Evolutionary conservation across 1,284 basidiomycete genomes (phyloP).

Genomic region (Rhodotorula sp.): DNA sequence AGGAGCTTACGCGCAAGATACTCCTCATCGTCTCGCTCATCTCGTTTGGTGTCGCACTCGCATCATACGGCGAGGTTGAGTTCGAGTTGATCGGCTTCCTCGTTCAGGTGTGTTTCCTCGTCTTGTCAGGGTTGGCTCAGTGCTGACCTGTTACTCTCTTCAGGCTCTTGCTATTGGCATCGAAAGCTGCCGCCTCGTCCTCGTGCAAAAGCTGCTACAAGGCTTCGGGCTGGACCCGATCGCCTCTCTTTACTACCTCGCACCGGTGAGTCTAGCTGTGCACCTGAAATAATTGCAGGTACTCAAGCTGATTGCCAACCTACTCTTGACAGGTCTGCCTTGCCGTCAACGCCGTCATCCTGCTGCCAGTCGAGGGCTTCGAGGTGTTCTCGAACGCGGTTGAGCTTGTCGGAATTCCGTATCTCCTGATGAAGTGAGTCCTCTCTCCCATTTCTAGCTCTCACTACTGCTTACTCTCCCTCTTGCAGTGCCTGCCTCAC

Average conservation of each 20-base stretch:
- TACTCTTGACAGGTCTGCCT: slow-evolving; percentile 63
- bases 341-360: slow-evolving; percentile 66
- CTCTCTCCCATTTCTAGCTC: too few relatives aligned
- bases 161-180: slow-evolving; percentile 56
- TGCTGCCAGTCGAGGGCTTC: slow-evolving; percentile 39
- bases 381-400: slow-evolving; percentile 33
- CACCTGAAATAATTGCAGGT: neutral
- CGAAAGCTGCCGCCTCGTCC: slow-evolving; percentile 85
- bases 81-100: slow-evolving; percentile 87
- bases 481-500: slow-evolving; percentile 82
- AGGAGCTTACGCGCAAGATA: slow-evolving; percentile 64
- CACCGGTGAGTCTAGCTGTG: slow-evolving; percentile 41
- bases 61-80: slow-evolving; percentile 71
- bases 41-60: slow-evolving; percentile 41
- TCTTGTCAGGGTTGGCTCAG: too few relatives aligned
- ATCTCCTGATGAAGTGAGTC: slow-evolving; percentile 38
- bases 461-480: neutral
- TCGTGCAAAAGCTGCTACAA: slow-evolving; percentile 94
- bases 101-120: slow-evolving; percentile 42
- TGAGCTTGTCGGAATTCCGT: slow-evolving; percentile 33
- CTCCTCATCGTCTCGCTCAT: slow-evolving; percentile 29
- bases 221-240: slow-evolving; percentile 68
- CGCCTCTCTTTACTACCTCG: slow-evolving; percentile 75
- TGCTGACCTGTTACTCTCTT: neutral
- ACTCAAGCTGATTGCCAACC: neutral